phyloP scores from a whole-genome alignment of 2,329 filamentous ascomycete genomes.

The Emergomyces pasteurianus region DNA sequence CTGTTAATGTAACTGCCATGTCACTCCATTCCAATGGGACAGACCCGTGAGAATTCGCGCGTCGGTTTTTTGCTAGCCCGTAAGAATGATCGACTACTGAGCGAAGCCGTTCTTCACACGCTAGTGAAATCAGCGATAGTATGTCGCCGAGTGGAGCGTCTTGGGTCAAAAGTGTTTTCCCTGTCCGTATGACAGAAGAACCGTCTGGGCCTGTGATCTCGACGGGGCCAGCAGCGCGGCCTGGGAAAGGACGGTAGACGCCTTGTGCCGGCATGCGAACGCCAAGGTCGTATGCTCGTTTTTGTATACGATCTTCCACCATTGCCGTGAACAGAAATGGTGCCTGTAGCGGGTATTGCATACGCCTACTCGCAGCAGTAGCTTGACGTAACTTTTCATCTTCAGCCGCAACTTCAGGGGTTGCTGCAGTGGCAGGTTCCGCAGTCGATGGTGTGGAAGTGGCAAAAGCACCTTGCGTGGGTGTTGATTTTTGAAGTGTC shows the following conservation, averaged over 20 bases:
- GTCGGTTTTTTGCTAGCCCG: conserved; percentile 56
- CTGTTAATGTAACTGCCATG: conserved; percentile 45
- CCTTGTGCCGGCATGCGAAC: conserved; percentile 48
- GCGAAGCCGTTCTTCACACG: conserved; percentile 66
- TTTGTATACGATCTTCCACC: conserved; percentile 43
- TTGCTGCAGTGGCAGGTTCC: not conserved
- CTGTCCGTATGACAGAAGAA: conserved; percentile 49
- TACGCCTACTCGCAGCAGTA: conserved; percentile 49
- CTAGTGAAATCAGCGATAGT: conserved; percentile 68
- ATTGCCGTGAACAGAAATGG: conserved; percentile 58
- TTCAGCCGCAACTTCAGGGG: conserved; percentile 5
- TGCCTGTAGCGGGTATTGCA: conserved; percentile 59
- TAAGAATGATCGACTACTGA: conserved; percentile 67
- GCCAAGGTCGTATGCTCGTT: conserved; percentile 47
- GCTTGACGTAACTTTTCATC: conserved; percentile 52
- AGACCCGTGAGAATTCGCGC: conserved; percentile 66
- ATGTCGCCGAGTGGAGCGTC: conserved; percentile 65
- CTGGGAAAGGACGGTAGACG: conserved; percentile 32
- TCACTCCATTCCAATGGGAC: conserved; percentile 66
- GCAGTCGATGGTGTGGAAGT: conserved; percentile 48
- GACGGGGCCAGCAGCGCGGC: conserved; percentile 30
- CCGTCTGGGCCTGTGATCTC: conserved; percentile 50
- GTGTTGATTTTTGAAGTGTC: conserved; percentile 41
- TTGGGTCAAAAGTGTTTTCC: conserved; percentile 62
- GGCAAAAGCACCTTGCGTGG: conserved; percentile 46